Conservation (phyloP, 352 stramenopile genomes). For the Phytophthora multivora region DNA sequence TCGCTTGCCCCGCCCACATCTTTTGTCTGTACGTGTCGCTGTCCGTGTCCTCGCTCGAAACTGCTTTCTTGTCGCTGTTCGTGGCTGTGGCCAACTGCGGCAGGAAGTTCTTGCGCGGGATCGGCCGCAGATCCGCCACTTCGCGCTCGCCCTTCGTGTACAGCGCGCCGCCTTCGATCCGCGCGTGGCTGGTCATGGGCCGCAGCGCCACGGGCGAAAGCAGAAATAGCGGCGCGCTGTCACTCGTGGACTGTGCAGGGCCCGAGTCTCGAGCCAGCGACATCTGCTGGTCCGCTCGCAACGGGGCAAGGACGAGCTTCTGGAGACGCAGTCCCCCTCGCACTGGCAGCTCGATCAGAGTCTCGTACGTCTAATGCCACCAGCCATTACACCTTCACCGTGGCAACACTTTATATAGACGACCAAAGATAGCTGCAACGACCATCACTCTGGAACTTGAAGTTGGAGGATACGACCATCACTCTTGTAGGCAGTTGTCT, state of each 20-base stretch:
- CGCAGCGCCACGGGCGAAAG: conserved; percentile 23
- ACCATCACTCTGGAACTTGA: conserved; percentile 30
- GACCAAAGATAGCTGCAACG: conserved; percentile 25
- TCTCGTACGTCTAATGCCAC: conserved; percentile 10
- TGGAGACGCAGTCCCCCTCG: conserved; percentile 8
- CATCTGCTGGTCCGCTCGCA: conserved; percentile 20
- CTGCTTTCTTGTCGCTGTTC: conserved; percentile 1
- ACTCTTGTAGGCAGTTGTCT: conserved; percentile 26
- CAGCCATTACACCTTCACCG: not conserved
- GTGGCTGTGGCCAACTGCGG: conserved; percentile 18
- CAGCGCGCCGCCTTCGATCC: conserved; percentile 37
- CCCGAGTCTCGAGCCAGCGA: conserved; percentile 17
- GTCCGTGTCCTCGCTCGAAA: conserved; percentile 34
- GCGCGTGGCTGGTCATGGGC: conserved; percentile 39
- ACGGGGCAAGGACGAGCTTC: conserved; percentile 7
- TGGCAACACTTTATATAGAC: conserved; percentile 17
- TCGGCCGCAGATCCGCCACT: conserved; percentile 4
- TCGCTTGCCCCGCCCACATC: conserved; percentile 89
- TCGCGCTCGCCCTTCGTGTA: conserved; percentile 23
- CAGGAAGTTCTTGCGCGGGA: conserved; percentile 29
- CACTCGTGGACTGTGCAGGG: conserved; percentile 20
- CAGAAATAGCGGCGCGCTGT: conserved; percentile 24
- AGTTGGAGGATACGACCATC: conserved; percentile 11
- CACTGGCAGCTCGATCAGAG: not conserved
- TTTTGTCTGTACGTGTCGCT: conserved; percentile 74